These are phyloP conservation scores for Jaenimonas drosophilae DNA, from an alignment of 208 protist species.

Conservation along the genomic window DNA sequence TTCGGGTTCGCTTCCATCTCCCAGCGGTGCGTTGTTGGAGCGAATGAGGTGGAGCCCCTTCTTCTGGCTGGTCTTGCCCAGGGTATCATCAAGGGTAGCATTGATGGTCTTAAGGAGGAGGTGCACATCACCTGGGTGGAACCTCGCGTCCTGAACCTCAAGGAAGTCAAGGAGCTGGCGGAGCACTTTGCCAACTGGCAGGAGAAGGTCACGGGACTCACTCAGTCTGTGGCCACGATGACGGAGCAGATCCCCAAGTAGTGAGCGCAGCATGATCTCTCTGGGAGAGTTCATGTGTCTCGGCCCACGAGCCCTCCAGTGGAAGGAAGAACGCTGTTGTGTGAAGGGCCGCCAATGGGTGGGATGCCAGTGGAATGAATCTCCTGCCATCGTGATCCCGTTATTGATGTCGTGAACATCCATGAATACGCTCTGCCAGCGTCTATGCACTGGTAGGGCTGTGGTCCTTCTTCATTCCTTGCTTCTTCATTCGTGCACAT, in stretches of 20 bases:
- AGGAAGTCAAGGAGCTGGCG: conserved; percentile 65
- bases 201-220: conserved; percentile 40
- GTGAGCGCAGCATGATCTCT: neutral
- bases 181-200: conserved; percentile 66
- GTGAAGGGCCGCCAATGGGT: too few relatives aligned
- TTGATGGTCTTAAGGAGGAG: conserved; percentile 85
- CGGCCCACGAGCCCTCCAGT: too few relatives aligned
- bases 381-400: too few relatives aligned
- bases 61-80: conserved; percentile 92
- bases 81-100: conserved; percentile 87
- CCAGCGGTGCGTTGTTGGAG: conserved; percentile 44
- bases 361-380: too few relatives aligned
- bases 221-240: conserved; percentile 23
- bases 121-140: conserved; percentile 87
- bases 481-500: too few relatives aligned
- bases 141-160: conserved; percentile 74
- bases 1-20: conserved; percentile 78
- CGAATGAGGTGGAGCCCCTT: conserved; percentile 86
- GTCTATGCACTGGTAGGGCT: too few relatives aligned
- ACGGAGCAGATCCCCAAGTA: conserved; percentile 8
- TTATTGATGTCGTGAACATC: too few relatives aligned
- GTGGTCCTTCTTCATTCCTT: too few relatives aligned
- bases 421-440: too few relatives aligned
- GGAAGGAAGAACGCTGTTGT: too few relatives aligned
- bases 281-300: too few relatives aligned